Evolutionary conservation across 208 protist genomes (phyloP).

Genomic region (Trypanosoma congolense): DNA sequence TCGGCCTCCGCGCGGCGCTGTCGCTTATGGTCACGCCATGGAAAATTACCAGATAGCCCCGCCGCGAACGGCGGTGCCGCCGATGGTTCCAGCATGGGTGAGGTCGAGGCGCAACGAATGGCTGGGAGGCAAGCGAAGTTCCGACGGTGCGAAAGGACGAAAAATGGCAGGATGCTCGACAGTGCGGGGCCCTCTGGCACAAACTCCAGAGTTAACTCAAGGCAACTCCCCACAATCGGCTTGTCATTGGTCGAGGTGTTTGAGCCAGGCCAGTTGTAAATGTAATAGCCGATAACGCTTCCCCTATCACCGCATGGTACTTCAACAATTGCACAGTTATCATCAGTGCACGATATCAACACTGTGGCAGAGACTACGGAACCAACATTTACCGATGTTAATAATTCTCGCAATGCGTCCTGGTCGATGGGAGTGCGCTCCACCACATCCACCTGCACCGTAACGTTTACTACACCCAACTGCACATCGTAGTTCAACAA

Average conservation of each 20-base stretch:
- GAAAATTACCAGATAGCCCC: conserved; percentile 53
- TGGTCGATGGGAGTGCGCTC: conserved; percentile 64
- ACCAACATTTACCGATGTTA: conserved; percentile 33
- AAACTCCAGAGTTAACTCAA: conserved; percentile 63
- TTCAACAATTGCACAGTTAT: conserved; percentile 78
- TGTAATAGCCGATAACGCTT: conserved; percentile 72
- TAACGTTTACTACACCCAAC: conserved; percentile 64
- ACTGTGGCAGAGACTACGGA: conserved; percentile 45
- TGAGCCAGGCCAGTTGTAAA: conserved; percentile 49
- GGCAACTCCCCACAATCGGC: conserved; percentile 48
- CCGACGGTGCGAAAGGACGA: conserved; percentile 55
- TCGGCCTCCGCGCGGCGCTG: conserved; percentile 21
- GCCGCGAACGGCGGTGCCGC: not conserved
- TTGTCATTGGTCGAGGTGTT: conserved; percentile 4
- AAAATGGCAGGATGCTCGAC: conserved; percentile 49
- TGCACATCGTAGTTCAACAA: conserved; percentile 79
- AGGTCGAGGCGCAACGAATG: conserved; percentile 28
- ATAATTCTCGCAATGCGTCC: conserved; percentile 18
- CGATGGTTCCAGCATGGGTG: not conserved
- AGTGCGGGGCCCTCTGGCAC: conserved; percentile 40
- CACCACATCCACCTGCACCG: conserved; percentile 53
- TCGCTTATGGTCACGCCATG: conserved; percentile 42
- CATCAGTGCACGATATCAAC: conserved; percentile 75
- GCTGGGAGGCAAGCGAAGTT: conserved; percentile 33
- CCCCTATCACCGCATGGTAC: conserved; percentile 23